Evolutionary conservation across 305 asterid genomes (phyloP).

Genomic region (Striga hermonthica): DNA sequence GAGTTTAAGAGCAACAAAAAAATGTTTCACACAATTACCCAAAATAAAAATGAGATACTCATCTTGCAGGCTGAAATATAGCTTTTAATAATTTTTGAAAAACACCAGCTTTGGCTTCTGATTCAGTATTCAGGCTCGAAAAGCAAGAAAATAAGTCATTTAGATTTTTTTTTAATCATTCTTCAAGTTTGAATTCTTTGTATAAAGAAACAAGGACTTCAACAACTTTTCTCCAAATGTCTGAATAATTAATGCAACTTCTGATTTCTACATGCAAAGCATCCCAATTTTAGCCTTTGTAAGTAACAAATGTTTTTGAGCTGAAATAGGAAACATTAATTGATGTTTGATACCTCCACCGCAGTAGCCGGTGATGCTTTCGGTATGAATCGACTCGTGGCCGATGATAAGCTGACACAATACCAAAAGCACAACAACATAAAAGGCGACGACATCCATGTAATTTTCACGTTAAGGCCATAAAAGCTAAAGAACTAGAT

Average conservation of each 20-base stretch:
- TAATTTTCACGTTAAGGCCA: slow-evolving; percentile 20
- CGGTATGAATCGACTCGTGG: slow-evolving; percentile 44
- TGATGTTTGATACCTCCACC: slow-evolving; percentile 60
- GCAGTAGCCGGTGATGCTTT: slow-evolving; percentile 61
- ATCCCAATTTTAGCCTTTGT: background rate
- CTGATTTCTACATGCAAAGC: background rate
- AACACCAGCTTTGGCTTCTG: background rate
- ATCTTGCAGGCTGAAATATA: too few species aligned
- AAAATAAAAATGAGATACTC: too few species aligned
- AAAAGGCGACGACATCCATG: slow-evolving; percentile 27
- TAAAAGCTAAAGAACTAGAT: slow-evolving; percentile 10
- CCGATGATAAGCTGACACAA: slow-evolving; percentile 52
- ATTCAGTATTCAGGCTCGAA: background rate
- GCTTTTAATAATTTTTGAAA: too few species aligned
- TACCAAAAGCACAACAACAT: slow-evolving; percentile 26
- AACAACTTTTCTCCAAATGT: background rate
- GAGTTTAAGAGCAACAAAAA: background rate
- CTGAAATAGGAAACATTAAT: slow-evolving; percentile 19
- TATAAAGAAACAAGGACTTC: too few species aligned
- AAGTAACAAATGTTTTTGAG: slow-evolving; percentile 19
- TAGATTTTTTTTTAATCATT: background rate
- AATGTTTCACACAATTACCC: background rate
- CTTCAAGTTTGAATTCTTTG: background rate
- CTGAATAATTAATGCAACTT: background rate
- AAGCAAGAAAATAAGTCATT: background rate